Evolutionary conservation across 2,329 filamentous ascomycete genomes (phyloP).

Genomic region (Trichoderma simmonsii): DNA sequence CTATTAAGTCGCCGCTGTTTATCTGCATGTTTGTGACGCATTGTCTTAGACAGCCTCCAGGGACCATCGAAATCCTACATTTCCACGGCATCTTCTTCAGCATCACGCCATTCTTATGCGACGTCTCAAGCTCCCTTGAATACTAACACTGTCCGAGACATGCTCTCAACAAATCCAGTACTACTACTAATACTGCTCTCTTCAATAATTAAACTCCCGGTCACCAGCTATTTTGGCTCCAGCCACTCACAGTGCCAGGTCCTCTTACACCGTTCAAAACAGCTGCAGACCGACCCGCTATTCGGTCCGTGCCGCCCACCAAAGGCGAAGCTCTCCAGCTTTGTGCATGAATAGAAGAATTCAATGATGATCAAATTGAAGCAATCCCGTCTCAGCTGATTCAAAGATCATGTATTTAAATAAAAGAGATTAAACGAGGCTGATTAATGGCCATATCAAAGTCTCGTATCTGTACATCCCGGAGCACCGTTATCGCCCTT

Average conservation of each 20-base stretch:
- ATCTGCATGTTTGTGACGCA: not conserved
- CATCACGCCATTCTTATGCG: not conserved
- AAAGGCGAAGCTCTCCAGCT: not conserved
- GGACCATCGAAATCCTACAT: not conserved
- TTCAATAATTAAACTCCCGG: not conserved
- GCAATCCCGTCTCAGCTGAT: not conserved
- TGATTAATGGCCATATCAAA: not conserved
- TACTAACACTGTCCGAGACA: not conserved
- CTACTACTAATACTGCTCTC: not conserved
- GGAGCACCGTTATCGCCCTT: not conserved
- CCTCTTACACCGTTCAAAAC: not conserved
- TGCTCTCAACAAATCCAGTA: not conserved
- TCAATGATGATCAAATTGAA: not conserved
- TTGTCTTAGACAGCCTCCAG: not conserved
- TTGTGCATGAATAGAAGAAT: not conserved
- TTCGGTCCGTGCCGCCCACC: conserved; percentile 12
- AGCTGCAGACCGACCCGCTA: conserved; percentile 12
- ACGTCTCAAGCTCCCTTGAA: not conserved
- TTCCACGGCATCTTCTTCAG: not conserved
- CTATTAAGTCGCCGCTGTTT: not conserved
- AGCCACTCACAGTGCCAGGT: not conserved
- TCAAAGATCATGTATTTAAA: not conserved
- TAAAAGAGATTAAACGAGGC: not conserved
- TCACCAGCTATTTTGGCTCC: not conserved
- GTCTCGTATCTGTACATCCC: not conserved